Conservation (phyloP, 768 basidiomycete species). For the Tephrocybe sp. region DNA sequence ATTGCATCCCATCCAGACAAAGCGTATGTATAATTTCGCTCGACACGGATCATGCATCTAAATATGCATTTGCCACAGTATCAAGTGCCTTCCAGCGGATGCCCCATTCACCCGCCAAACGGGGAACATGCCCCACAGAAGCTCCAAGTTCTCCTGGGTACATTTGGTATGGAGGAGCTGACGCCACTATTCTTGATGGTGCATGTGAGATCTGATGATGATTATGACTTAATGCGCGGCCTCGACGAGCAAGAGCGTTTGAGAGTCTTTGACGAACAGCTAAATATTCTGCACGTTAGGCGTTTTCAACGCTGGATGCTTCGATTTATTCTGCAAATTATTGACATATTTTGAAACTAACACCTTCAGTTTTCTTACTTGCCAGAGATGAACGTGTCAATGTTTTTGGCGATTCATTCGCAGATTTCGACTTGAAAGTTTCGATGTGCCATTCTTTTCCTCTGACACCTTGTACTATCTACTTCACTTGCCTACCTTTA, state of each 20-base stretch:
- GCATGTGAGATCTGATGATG: slow-evolving; percentile 21
- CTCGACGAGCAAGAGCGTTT: slow-evolving; percentile 3
- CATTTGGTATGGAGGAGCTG: slow-evolving; percentile 23
- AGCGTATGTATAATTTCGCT: background rate
- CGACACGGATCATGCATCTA: too few relatives aligned
- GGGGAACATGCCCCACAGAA: slow-evolving; percentile 8
- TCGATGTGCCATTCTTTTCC: too few relatives aligned
- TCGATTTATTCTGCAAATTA: background rate
- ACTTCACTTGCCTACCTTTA: too few relatives aligned
- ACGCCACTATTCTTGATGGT: slow-evolving; percentile 23
- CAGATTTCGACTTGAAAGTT: too few relatives aligned
- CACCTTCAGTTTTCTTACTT: background rate
- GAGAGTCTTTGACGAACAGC: slow-evolving; percentile 3
- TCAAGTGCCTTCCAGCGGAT: slow-evolving; percentile 12
- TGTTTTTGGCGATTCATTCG: too few relatives aligned
- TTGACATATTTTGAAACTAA: background rate
- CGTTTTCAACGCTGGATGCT: slow-evolving; percentile 17
- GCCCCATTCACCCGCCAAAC: slow-evolving; percentile 17
- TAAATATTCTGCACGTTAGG: slow-evolving; percentile 1
- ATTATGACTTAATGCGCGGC: slow-evolving; percentile 17
- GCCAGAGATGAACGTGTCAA: too few relatives aligned
- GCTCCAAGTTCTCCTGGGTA: slow-evolving; percentile 17
- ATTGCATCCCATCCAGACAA: background rate
- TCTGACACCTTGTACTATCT: too few relatives aligned
- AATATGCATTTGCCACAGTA: background rate